phyloP scores from a whole-genome alignment of 306 rosid species.

The Malus sieversii region DNA sequence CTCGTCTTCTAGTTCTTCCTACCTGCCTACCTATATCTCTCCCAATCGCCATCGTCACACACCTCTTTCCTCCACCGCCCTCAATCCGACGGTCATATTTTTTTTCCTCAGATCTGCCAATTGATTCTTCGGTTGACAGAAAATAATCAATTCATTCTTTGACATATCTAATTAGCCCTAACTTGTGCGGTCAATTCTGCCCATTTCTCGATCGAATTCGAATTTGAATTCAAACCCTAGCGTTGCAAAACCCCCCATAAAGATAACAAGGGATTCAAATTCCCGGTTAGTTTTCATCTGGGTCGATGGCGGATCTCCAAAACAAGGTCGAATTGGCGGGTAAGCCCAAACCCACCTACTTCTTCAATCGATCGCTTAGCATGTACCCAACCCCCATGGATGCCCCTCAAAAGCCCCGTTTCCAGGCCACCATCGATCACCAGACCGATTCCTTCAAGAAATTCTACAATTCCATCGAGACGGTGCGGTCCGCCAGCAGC shows the following conservation, averaged over 20 bases:
- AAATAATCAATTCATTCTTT: neutral
- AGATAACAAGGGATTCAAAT: neutral
- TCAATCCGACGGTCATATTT: neutral
- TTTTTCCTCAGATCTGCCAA: neutral
- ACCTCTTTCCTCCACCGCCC: neutral
- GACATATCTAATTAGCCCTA: neutral
- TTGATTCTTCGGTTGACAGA: neutral
- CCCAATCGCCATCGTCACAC: neutral
- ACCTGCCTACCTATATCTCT: neutral
- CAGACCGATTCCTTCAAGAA: slow-evolving; percentile 49
- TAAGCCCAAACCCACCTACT: slow-evolving; percentile 46
- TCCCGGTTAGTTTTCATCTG: neutral
- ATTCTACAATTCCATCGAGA: slow-evolving; percentile 47
- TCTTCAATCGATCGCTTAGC: slow-evolving; percentile 67
- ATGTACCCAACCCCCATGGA: slow-evolving; percentile 27
- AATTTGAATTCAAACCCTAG: neutral
- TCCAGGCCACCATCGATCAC: slow-evolving; percentile 38
- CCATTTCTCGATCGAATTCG: neutral
- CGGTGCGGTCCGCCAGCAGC: slow-evolving; percentile 47
- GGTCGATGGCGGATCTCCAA: slow-evolving; percentile 42
- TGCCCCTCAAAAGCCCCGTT: slow-evolving; percentile 27
- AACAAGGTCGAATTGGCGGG: slow-evolving; percentile 28
- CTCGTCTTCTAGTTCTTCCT: neutral
- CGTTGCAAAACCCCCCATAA: neutral
- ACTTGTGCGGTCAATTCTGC: neutral